Conservation (phyloP, 306 rosid species). For the Rubus parviflorus region DNA sequence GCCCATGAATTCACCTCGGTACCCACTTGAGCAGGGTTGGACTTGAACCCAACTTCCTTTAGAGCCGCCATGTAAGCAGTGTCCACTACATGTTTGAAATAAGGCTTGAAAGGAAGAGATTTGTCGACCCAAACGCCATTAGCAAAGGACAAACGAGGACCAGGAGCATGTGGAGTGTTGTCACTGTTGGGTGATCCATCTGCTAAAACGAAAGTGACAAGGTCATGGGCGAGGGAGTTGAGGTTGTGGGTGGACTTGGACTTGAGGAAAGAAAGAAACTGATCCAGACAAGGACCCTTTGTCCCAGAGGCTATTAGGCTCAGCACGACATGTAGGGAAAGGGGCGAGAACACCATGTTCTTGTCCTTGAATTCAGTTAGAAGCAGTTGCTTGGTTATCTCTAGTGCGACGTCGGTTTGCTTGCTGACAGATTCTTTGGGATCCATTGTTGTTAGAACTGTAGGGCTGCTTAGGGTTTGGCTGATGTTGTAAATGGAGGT, state of each 20-base stretch:
- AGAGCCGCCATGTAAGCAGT: not conserved
- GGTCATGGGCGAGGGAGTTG: not conserved
- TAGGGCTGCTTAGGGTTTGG: not conserved
- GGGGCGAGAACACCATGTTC: constrained; percentile 5
- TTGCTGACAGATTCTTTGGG: too few species aligned
- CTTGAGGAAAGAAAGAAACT: not conserved
- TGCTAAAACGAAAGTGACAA: not conserved
- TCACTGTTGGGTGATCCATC: not conserved
- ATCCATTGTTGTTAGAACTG: not conserved
- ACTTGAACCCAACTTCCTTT: not conserved
- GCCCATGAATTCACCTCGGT: constrained; percentile 13
- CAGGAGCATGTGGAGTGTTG: not conserved
- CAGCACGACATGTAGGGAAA: constrained; percentile 5
- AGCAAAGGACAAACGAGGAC: not conserved
- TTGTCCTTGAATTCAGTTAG: not conserved
- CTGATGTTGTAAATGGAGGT: not conserved
- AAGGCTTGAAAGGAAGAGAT: not conserved
- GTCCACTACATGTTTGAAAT: not conserved
- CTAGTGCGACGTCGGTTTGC: not conserved
- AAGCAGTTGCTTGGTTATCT: not conserved
- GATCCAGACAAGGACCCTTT: constrained; percentile 1
- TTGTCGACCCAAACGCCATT: not conserved
- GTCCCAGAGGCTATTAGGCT: constrained; percentile 14
- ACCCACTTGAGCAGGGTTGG: not conserved
- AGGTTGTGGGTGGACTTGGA: not conserved